Evolutionary conservation across 495 filamentous ascomycete species (phyloP).

Genomic region (Hyaloscypha finlandica): DNA sequence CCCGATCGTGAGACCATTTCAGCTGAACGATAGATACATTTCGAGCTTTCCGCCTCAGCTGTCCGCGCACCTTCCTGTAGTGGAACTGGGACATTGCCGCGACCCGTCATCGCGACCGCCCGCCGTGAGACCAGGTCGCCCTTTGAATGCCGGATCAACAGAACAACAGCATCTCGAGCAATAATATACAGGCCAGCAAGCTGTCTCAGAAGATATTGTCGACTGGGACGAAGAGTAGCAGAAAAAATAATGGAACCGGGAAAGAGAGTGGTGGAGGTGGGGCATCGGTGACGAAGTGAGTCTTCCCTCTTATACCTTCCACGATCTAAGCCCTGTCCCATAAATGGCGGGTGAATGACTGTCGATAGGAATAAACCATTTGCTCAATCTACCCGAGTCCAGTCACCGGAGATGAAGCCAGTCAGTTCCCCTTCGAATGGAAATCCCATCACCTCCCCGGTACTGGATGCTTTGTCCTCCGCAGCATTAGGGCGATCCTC

Average conservation of each 20-base stretch:
- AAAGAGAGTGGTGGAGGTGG: slow-evolving; percentile 29
- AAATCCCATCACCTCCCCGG: slow-evolving; percentile 28
- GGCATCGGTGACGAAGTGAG: slow-evolving; percentile 33
- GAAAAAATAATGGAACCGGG: slow-evolving; percentile 35
- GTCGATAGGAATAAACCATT: slow-evolving; percentile 20
- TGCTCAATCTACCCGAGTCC: slow-evolving; percentile 11
- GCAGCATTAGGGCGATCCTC: slow-evolving; percentile 21
- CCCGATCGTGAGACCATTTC: neutral
- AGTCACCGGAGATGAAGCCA: slow-evolving; percentile 31
- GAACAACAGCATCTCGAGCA: slow-evolving; percentile 18
- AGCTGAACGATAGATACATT: slow-evolving; percentile 12
- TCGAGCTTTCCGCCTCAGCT: neutral
- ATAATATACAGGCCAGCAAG: slow-evolving; percentile 19
- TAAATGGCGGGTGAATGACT: slow-evolving; percentile 12
- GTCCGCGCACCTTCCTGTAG: slow-evolving; percentile 28
- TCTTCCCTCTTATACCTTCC: slow-evolving; percentile 15
- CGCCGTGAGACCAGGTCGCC: slow-evolving; percentile 1
- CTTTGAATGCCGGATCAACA: slow-evolving; percentile 38
- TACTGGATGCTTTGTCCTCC: slow-evolving; percentile 34
- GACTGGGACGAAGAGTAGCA: slow-evolving; percentile 32
- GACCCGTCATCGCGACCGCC: slow-evolving; percentile 12
- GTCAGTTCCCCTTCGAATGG: slow-evolving; percentile 20
- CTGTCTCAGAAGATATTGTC: slow-evolving; percentile 37
- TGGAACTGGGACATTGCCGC: slow-evolving; percentile 26
- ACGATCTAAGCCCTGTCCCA: neutral